Conservation (phyloP, 148 eudicot genomes). For the Chenopodium berlandieri region DNA sequence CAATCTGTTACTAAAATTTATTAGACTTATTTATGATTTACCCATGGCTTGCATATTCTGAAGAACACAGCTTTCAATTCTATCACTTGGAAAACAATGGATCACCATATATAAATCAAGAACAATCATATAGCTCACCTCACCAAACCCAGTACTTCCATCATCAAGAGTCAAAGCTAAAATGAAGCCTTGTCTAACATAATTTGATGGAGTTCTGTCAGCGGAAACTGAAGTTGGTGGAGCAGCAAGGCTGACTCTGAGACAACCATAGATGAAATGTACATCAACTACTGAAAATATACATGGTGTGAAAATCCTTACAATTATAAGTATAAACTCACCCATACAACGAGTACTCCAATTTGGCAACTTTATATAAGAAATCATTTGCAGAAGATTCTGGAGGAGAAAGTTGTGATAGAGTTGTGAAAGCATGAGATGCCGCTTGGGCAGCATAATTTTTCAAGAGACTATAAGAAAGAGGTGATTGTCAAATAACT, state of each 20-base stretch:
- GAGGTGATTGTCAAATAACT: slow-evolving; percentile 16
- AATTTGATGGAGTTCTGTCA: slow-evolving; percentile 23
- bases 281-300: slow-evolving; percentile 13
- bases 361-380: slow-evolving; percentile 39
- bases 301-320: neutral
- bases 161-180: slow-evolving; percentile 71
- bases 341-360: slow-evolving; percentile 73
- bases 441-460: slow-evolving; percentile 63
- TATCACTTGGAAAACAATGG: neutral
- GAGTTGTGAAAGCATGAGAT: slow-evolving; percentile 48
- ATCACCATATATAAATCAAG: neutral
- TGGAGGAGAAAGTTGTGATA: slow-evolving; percentile 42
- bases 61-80: neutral
- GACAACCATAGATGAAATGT: slow-evolving; percentile 24
- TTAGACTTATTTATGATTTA: neutral
- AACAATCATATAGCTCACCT: slow-evolving; percentile 49
- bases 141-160: slow-evolving; percentile 87
- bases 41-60: neutral
- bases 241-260: slow-evolving; percentile 66
- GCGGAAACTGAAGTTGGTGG: slow-evolving; percentile 75
- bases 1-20: slow-evolving; percentile 47
- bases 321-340: slow-evolving; percentile 29
- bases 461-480: slow-evolving; percentile 56
- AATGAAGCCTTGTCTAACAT: slow-evolving; percentile 76
- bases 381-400: slow-evolving; percentile 33